phyloP scores from a whole-genome alignment of 2,329 filamentous ascomycete species.

The Albifimbria verrucaria region DNA sequence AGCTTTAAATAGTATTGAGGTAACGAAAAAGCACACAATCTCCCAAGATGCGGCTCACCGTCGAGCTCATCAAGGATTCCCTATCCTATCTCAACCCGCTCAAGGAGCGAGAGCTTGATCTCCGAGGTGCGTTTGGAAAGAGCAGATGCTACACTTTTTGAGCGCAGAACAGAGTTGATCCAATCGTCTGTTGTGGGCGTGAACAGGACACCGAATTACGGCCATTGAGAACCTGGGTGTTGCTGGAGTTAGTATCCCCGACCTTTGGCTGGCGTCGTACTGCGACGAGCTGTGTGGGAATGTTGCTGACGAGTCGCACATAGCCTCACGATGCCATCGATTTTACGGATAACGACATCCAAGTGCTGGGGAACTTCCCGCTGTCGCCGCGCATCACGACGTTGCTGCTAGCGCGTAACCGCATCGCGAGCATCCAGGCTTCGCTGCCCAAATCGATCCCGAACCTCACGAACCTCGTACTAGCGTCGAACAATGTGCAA shows the following conservation, averaged over 20 bases:
- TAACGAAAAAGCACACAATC: neutral
- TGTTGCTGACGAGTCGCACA: slow-evolving; percentile 6
- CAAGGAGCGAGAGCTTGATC: slow-evolving; percentile 97
- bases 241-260: slow-evolving; percentile 66
- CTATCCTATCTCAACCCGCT: slow-evolving; percentile 98
- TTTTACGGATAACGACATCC: slow-evolving; percentile 97
- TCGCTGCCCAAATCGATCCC: slow-evolving; percentile 73
- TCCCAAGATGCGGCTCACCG: slow-evolving; percentile 82
- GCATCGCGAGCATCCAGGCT: slow-evolving; percentile 77
- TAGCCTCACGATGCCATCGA: slow-evolving; percentile 96
- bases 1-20: neutral
- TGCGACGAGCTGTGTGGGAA: neutral
- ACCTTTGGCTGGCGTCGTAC: slow-evolving; percentile 1
- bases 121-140: slow-evolving; percentile 96
- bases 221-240: slow-evolving; percentile 96
- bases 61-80: slow-evolving; percentile 89
- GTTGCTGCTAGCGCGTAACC: slow-evolving; percentile 85
- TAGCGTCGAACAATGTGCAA: slow-evolving; percentile 76
- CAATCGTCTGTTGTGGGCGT: slow-evolving; percentile 44
- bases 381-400: slow-evolving; percentile 84
- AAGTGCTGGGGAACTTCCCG: slow-evolving; percentile 86
- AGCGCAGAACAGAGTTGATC: slow-evolving; percentile 76
- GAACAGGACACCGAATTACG: slow-evolving; percentile 94
- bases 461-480: slow-evolving; percentile 75
- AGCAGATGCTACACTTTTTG: slow-evolving; percentile 85